phyloP scores from a whole-genome alignment of 108 stramenopile species.

The Pseudonitzschia pungens region DNA sequence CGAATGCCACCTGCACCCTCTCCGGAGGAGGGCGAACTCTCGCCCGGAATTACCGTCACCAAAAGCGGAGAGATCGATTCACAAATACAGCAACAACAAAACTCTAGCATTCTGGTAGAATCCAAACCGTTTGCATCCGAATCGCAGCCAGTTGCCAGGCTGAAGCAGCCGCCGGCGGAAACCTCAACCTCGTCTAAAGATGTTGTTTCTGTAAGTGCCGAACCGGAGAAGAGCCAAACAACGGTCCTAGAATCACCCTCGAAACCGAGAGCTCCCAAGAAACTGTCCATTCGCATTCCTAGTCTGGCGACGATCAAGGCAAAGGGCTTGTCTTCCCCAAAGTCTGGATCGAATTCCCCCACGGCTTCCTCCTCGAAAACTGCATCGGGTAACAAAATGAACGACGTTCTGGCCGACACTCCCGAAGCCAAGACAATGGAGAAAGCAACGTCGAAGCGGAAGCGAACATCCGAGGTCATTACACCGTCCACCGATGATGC shows the following conservation, averaged over 20 bases:
- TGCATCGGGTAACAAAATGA: background rate
- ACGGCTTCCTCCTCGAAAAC: background rate
- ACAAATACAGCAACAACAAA: background rate
- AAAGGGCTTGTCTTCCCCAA: background rate
- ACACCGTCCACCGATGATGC: background rate
- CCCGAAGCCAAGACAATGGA: background rate
- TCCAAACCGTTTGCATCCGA: background rate
- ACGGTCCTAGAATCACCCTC: background rate
- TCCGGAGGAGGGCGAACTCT: constrained; percentile 25
- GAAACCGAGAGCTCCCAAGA: constrained; percentile 2
- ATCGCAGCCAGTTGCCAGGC: background rate
- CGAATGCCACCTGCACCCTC: constrained; percentile 10
- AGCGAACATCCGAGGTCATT: background rate
- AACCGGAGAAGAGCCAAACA: background rate
- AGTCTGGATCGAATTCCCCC: background rate
- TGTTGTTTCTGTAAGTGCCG: background rate
- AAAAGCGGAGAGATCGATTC: constrained; percentile 2
- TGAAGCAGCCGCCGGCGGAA: background rate
- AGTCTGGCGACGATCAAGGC: background rate
- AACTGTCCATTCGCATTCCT: constrained; percentile 13
- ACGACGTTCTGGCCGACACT: background rate
- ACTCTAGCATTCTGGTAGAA: background rate
- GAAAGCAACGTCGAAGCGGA: background rate
- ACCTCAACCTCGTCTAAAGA: too few relatives aligned
- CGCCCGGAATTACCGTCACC: constrained; percentile 17